Evolutionary conservation across 2,329 filamentous ascomycete genomes (phyloP).

Genomic region (Leptographium flavum): DNA sequence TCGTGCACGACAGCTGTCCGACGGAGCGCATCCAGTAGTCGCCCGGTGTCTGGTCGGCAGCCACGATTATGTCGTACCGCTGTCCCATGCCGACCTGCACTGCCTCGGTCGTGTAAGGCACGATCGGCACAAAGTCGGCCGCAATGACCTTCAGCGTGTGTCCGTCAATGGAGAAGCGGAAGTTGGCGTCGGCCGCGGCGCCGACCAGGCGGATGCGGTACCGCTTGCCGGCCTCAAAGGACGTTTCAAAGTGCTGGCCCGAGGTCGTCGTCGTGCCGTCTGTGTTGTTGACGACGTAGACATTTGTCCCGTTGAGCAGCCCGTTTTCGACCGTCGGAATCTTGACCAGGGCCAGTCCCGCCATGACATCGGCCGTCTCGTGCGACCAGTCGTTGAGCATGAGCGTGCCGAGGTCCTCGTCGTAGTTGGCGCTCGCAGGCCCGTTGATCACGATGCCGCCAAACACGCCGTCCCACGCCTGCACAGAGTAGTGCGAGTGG

Average conservation of each 20-base stretch:
- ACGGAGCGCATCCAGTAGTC: constrained; percentile 8
- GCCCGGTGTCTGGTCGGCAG: constrained; percentile 8
- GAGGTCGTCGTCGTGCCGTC: too few species aligned
- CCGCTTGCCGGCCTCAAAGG: constrained; percentile 27
- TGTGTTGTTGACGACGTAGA: constrained; percentile 27
- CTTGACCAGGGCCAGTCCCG: constrained; percentile 11
- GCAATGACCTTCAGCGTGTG: constrained; percentile 38
- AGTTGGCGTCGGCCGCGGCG: constrained; percentile 32
- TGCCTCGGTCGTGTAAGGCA: constrained; percentile 31
- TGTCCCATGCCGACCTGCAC: constrained; percentile 35
- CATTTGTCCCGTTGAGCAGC: constrained; percentile 49
- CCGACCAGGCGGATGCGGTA: constrained; percentile 36
- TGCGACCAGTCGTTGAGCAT: constrained; percentile 44
- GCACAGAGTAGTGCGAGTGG: constrained; percentile 33
- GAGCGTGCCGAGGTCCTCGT: constrained; percentile 44
- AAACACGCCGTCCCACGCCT: constrained; percentile 38
- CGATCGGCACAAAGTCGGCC: constrained; percentile 37
- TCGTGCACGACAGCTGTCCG: constrained; percentile 4
- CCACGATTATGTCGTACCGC: constrained; percentile 15
- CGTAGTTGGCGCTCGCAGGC: constrained; percentile 38
- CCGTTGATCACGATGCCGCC: constrained; percentile 31
- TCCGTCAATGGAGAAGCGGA: constrained; percentile 36
- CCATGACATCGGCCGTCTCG: constrained; percentile 32
- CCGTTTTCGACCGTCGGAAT: constrained; percentile 11
- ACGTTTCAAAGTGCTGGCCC: constrained; percentile 34